Conservation (phyloP, 2,329 filamentous ascomycete species). For the Beauveria medogensis region DNA sequence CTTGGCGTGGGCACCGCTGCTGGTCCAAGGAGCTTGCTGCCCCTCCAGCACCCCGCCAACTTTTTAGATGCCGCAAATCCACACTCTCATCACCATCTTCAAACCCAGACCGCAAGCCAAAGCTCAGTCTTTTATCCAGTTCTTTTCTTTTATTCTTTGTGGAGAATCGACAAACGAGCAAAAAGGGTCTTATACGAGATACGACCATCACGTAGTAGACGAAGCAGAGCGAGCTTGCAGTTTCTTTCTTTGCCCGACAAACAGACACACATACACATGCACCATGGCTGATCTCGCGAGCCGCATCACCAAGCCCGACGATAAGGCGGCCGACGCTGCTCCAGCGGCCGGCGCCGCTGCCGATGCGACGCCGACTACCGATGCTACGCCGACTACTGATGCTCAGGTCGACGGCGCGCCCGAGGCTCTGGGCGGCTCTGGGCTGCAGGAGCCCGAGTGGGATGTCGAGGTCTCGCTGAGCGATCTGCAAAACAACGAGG, state of each 20-base stretch:
- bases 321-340: constrained; percentile 19
- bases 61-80: constrained; percentile 13
- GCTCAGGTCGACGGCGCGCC: constrained; percentile 31
- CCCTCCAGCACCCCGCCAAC: constrained; percentile 30
- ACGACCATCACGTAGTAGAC: background rate
- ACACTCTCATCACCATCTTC: constrained; percentile 2
- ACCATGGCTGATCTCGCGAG: constrained; percentile 43
- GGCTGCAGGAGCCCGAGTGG: constrained; percentile 64
- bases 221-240: background rate
- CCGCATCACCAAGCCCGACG: constrained; percentile 40
- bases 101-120: constrained; percentile 1
- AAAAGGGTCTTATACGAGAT: too few relatives aligned
- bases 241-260: background rate
- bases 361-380: constrained; percentile 6
- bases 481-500: constrained; percentile 77
- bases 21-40: constrained; percentile 13
- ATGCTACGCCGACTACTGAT: constrained; percentile 17
- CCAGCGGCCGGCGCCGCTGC: constrained; percentile 15
- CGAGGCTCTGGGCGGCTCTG: constrained; percentile 37
- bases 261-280: background rate
- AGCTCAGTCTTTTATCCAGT: constrained; percentile 10
- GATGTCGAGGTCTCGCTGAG: constrained; percentile 90
- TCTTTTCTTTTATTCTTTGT: background rate
- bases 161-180: background rate
- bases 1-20: too few relatives aligned